These are phyloP conservation scores for Lenwebbia sp. DNA, from an alignment of 345 rosid species.

Conservation along the genomic window DNA sequence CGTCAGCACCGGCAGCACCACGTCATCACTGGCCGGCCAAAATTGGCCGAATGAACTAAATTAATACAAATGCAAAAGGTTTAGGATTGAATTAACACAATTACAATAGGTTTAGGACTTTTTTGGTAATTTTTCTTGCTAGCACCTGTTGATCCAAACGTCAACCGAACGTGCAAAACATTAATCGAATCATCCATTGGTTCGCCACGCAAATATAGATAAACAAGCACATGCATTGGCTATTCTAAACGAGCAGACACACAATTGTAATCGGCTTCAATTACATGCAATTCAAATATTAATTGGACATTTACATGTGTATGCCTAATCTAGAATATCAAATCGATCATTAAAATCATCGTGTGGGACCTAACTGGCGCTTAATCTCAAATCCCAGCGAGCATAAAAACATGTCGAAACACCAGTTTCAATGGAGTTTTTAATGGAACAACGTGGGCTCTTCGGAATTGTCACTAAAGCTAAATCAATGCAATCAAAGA, in stretches of 20 bases:
- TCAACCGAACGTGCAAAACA: not conserved
- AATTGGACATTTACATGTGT: not conserved
- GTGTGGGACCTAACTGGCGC: rapidly evolving
- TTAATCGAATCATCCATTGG: not conserved
- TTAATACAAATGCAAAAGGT: too few relatives aligned
- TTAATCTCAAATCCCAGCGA: not conserved
- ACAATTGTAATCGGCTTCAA: not conserved
- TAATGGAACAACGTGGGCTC: rapidly evolving
- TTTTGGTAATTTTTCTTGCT: too few relatives aligned
- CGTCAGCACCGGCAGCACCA: too few relatives aligned
- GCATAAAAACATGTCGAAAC: not conserved
- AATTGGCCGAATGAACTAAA: too few relatives aligned
- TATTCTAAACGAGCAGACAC: rapidly evolving
- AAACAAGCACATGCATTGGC: not conserved
- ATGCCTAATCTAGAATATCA: not conserved
- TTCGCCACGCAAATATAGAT: rapidly evolving
- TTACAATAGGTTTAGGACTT: too few relatives aligned
- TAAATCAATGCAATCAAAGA: not conserved
- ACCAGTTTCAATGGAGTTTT: not conserved
- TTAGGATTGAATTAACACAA: too few relatives aligned
- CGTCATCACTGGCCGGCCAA: too few relatives aligned
- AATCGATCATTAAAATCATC: not conserved
- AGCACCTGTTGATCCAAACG: not conserved
- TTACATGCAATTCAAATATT: not conserved
- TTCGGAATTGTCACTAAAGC: not conserved